Conservation (phyloP, 2,329 filamentous ascomycete species). For the Zymoseptoria pseudotritici region DNA sequence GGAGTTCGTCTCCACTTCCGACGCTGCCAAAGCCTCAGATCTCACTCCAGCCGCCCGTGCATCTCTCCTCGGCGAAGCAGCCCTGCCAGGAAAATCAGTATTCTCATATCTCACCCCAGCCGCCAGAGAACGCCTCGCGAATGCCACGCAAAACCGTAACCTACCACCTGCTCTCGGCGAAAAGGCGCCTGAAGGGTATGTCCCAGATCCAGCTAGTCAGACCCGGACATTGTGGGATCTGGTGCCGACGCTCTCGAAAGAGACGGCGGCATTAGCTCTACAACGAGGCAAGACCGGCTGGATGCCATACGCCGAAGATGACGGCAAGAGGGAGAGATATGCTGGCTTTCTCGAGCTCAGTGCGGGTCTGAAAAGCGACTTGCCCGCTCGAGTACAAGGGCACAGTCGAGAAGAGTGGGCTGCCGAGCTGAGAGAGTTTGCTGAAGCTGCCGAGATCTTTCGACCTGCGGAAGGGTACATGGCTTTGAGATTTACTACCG, state of each 20-base stretch:
- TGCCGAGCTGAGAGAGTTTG: slow-evolving; percentile 72
- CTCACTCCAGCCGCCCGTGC: slow-evolving; percentile 72
- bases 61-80: slow-evolving; percentile 69
- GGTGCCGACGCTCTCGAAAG: slow-evolving; percentile 37
- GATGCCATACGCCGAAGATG: slow-evolving; percentile 79
- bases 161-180: slow-evolving; percentile 74
- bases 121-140: slow-evolving; percentile 67
- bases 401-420: slow-evolving; percentile 65
- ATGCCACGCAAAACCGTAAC: slow-evolving; percentile 65
- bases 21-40: slow-evolving; percentile 68
- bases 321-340: slow-evolving; percentile 72
- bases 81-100: slow-evolving; percentile 83
- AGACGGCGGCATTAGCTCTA: slow-evolving; percentile 39
- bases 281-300: slow-evolving; percentile 52
- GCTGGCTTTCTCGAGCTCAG: slow-evolving; percentile 70
- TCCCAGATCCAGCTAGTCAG: slow-evolving; percentile 56
- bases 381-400: slow-evolving; percentile 50
- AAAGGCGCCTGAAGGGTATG: slow-evolving; percentile 56
- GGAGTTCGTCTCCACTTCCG: slow-evolving; percentile 59
- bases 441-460: slow-evolving; percentile 69
- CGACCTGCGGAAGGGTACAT: slow-evolving; percentile 87
- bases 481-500: slow-evolving; percentile 84
- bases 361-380: slow-evolving; percentile 52
- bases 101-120: slow-evolving; percentile 84
- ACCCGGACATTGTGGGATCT: slow-evolving; percentile 47